These are phyloP conservation scores for Ceriops zippeliana DNA, from an alignment of 345 rosid species.

Conservation along the genomic window DNA sequence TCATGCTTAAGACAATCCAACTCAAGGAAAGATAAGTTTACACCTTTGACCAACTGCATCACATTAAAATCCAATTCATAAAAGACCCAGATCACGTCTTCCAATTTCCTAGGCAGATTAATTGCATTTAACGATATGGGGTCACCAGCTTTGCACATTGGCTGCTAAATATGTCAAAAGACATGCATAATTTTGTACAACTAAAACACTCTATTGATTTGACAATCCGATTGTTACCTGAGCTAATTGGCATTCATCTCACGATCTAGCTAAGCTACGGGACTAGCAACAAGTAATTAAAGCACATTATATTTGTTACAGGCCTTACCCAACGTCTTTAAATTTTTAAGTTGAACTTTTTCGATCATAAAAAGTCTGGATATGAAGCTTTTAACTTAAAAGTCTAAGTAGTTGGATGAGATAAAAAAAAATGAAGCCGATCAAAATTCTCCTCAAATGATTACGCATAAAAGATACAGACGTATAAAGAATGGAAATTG, in stretches of 20 bases:
- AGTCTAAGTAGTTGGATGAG: too few relatives aligned
- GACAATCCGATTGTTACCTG: background rate
- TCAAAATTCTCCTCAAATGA: background rate
- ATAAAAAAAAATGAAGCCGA: too few relatives aligned
- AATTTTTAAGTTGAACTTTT: too few relatives aligned
- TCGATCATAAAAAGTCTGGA: too few relatives aligned
- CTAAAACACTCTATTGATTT: background rate
- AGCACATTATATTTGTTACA: too few relatives aligned
- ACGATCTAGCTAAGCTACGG: conserved; percentile 15
- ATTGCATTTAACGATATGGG: background rate
- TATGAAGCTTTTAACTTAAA: too few relatives aligned
- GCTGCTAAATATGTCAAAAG: background rate
- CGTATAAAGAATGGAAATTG: too few relatives aligned
- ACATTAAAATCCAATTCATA: too few relatives aligned
- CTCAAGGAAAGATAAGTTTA: background rate
- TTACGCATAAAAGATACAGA: background rate
- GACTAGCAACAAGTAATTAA: background rate
- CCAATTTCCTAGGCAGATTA: conserved; percentile 4
- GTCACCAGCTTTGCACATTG: background rate
- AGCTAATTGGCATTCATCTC: conserved; percentile 5
- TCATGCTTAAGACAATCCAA: background rate
- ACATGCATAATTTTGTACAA: background rate
- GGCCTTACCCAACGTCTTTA: too few relatives aligned
- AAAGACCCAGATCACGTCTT: background rate
- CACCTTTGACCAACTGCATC: background rate